phyloP scores from a whole-genome alignment of 129 eudicot genomes.

The Artemisia annua region DNA sequence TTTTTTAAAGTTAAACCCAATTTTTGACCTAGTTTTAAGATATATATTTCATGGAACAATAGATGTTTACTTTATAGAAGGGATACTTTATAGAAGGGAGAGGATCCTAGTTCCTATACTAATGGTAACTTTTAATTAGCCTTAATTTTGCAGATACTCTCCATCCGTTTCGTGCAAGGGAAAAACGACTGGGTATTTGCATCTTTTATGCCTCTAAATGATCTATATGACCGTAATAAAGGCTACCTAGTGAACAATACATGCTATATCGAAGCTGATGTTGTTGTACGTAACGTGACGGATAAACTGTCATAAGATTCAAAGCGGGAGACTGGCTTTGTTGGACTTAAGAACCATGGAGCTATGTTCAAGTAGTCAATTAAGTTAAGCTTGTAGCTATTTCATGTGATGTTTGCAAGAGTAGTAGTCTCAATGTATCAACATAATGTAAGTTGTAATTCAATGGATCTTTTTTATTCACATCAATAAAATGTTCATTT shows the following conservation, averaged over 20 bases:
- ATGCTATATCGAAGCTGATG: conserved; percentile 34
- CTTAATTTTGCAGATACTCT: conserved; percentile 68
- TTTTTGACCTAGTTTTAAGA: too few species aligned
- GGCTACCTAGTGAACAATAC: conserved; percentile 81
- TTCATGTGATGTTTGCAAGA: too few species aligned
- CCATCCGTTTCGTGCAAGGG: conserved; percentile 87
- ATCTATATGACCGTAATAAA: conserved; percentile 78
- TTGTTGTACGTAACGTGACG: conserved; percentile 52
- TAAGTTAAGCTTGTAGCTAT: too few species aligned
- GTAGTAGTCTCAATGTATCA: too few species aligned
- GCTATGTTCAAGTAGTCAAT: too few species aligned
- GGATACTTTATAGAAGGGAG: conserved; percentile 10
- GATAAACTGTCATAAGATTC: conserved; percentile 89
- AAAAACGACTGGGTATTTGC: conserved; percentile 98
- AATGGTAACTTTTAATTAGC: background rate
- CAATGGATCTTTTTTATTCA: too few species aligned
- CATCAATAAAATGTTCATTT: too few species aligned
- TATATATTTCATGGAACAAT: too few species aligned
- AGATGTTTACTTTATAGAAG: background rate
- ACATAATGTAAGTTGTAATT: too few species aligned
- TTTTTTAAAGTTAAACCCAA: too few species aligned
- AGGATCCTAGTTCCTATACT: background rate
- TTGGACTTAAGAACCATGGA: too few species aligned
- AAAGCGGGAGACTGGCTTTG: too few species aligned
- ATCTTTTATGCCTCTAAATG: conserved; percentile 84